These are phyloP conservation scores for Cicer cuneatum DNA, from an alignment of 306 rosid species.

Conservation along the genomic window DNA sequence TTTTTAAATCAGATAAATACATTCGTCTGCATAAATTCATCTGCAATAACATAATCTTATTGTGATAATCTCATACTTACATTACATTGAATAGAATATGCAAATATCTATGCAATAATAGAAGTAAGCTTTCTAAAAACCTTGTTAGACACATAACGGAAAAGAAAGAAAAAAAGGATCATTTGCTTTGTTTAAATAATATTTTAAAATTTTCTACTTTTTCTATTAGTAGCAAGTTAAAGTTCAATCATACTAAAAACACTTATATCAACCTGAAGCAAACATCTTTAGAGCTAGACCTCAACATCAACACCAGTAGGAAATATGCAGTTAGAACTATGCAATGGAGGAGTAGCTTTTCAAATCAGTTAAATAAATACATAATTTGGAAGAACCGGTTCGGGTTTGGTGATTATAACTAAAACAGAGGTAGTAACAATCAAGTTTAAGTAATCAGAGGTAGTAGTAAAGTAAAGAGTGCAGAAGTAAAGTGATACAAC, in stretches of 20 bases:
- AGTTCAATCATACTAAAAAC: slow-evolving; percentile 28
- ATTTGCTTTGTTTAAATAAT: slow-evolving; percentile 17
- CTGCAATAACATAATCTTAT: slow-evolving; percentile 4
- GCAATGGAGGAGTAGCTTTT: too few relatives aligned
- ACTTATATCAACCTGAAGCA: slow-evolving; percentile 28
- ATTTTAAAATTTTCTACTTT: slow-evolving; percentile 2
- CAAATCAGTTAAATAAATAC: too few relatives aligned
- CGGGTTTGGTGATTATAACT: too few relatives aligned
- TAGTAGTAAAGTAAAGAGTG: too few relatives aligned
- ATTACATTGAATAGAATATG: slow-evolving; percentile 30
- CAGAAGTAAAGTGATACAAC: too few relatives aligned
- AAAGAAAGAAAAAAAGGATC: background rate
- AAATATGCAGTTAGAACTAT: too few relatives aligned
- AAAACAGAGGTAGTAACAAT: too few relatives aligned
- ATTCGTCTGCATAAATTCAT: slow-evolving; percentile 20
- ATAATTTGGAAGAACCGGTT: too few relatives aligned
- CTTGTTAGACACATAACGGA: background rate
- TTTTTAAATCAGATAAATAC: background rate
- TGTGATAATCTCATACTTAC: slow-evolving; percentile 17
- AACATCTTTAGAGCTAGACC: slow-evolving; percentile 77
- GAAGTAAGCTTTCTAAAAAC: background rate
- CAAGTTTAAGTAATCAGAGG: too few relatives aligned
- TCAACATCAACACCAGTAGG: slow-evolving; percentile 99
- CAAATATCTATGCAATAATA: slow-evolving; percentile 42
- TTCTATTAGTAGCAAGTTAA: slow-evolving; percentile 31